phyloP scores from a whole-genome alignment of 2,329 filamentous ascomycete species.

The Botrytis cinerea region DNA sequence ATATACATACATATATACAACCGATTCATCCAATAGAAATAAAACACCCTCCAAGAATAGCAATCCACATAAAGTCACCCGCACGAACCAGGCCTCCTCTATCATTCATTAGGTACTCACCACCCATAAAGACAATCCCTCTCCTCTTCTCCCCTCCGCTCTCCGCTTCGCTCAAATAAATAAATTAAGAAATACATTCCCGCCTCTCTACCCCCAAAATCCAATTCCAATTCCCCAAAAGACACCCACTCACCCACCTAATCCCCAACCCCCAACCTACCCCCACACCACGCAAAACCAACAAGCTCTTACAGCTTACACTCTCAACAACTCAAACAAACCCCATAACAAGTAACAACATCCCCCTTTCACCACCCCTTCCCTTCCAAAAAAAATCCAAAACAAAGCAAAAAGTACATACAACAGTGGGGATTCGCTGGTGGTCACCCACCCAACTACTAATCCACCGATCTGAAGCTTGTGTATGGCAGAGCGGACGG shows the following conservation, averaged over 20 bases:
- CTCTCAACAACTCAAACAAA: too few relatives aligned
- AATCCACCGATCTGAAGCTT: slow-evolving; percentile 3
- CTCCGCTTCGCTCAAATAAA: too few relatives aligned
- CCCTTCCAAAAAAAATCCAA: background rate
- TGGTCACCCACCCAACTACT: background rate
- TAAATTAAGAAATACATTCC: too few relatives aligned
- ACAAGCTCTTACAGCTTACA: background rate
- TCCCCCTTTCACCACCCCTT: too few relatives aligned
- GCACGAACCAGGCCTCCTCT: background rate
- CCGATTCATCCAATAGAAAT: too few relatives aligned
- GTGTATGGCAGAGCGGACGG: slow-evolving; percentile 1
- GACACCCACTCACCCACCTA: background rate
- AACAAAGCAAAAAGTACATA: background rate
- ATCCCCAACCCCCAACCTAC: too few relatives aligned
- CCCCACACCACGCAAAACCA: background rate
- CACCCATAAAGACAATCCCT: too few relatives aligned
- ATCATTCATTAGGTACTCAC: background rate
- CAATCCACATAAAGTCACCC: background rate
- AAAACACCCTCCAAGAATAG: background rate
- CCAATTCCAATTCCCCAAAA: background rate
- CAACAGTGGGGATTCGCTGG: slow-evolving; percentile 1
- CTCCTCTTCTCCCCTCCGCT: too few relatives aligned
- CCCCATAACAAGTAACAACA: too few relatives aligned
- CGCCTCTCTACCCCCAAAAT: too few relatives aligned
- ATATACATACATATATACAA: too few relatives aligned